These are phyloP conservation scores for Plantago elongata DNA, from an alignment of 257 asterid genomes.

Conservation along the genomic window DNA sequence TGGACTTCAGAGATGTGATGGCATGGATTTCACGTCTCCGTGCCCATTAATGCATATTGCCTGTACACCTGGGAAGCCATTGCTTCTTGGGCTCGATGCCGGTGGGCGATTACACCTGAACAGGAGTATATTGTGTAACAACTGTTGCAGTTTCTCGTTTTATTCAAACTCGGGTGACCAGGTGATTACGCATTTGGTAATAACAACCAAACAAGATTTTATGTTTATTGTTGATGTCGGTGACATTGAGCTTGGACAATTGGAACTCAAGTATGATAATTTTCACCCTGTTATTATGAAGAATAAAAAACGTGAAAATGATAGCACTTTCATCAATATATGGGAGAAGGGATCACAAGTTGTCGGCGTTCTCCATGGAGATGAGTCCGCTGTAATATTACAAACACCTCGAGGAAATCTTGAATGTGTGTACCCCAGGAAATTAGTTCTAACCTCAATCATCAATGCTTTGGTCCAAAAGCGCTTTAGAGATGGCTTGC, in stretches of 20 bases:
- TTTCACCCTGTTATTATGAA: slow-evolving; percentile 55
- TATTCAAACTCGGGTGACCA: slow-evolving; percentile 72
- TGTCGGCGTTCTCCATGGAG: slow-evolving; percentile 83
- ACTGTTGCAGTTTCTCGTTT: slow-evolving; percentile 76
- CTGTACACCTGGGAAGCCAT: slow-evolving; percentile 32
- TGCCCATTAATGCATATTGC: slow-evolving; percentile 78
- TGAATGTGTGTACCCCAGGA: slow-evolving; percentile 92
- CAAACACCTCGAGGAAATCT: slow-evolving; percentile 93
- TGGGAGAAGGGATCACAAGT: slow-evolving; percentile 91
- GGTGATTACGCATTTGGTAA: slow-evolving; percentile 64
- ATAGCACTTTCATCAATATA: slow-evolving; percentile 47
- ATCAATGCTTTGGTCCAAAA: slow-evolving; percentile 61
- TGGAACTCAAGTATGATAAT: slow-evolving; percentile 62
- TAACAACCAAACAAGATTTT: slow-evolving; percentile 79
- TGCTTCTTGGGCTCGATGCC: slow-evolving; percentile 86
- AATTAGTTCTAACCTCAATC: slow-evolving; percentile 75
- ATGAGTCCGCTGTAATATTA: slow-evolving; percentile 84
- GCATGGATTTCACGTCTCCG: slow-evolving; percentile 57
- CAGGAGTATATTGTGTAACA: slow-evolving; percentile 66
- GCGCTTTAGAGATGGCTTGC: slow-evolving; percentile 79
- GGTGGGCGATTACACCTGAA: slow-evolving; percentile 60
- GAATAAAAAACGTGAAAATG: slow-evolving; percentile 49
- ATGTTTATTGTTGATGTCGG: slow-evolving; percentile 68
- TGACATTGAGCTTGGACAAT: slow-evolving; percentile 57
- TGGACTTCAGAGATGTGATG: slow-evolving; percentile 52